These are phyloP conservation scores for Umbelopsis sp. DNA, from an alignment of 371 early-diverging fungal species.

Conservation along the genomic window DNA sequence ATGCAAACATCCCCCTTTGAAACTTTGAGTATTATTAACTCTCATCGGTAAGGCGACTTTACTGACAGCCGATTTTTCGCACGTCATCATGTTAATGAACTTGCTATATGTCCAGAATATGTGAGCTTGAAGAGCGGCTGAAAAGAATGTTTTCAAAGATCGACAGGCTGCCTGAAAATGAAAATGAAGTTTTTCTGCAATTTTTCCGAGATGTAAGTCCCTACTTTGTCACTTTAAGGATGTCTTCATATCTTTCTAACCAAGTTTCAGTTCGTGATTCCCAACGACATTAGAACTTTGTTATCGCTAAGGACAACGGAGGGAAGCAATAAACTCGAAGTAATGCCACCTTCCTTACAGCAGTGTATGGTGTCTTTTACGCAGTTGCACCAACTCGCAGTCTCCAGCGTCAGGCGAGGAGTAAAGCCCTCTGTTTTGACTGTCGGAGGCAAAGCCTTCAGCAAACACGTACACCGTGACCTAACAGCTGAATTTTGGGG, in stretches of 20 bases:
- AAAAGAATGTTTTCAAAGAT: not conserved
- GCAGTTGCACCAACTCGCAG: slow-evolving; percentile 22
- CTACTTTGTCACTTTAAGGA: no score
- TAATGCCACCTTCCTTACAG: slow-evolving; percentile 31
- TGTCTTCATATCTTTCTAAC: no score
- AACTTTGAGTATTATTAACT: not conserved
- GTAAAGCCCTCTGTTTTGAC: slow-evolving; percentile 28
- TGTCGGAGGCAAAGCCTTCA: slow-evolving; percentile 45
- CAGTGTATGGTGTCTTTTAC: slow-evolving; percentile 31
- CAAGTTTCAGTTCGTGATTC: slow-evolving; percentile 21
- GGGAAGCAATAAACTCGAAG: slow-evolving; percentile 21
- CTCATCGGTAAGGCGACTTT: not conserved
- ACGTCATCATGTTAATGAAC: not conserved
- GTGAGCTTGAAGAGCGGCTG: not conserved
- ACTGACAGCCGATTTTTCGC: not conserved
- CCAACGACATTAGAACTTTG: slow-evolving; percentile 28
- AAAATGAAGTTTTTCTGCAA: not conserved
- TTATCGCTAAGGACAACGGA: slow-evolving; percentile 30
- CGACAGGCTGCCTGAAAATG: not conserved
- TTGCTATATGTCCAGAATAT: not conserved
- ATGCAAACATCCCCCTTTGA: not conserved
- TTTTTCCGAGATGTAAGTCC: no score
- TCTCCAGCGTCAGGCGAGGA: slow-evolving; percentile 21
- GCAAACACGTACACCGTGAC: slow-evolving; percentile 52
- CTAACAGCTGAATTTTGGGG: slow-evolving; percentile 41